Conservation (phyloP, 2,329 filamentous ascomycete genomes). For the Colletotrichum australisinense region DNA sequence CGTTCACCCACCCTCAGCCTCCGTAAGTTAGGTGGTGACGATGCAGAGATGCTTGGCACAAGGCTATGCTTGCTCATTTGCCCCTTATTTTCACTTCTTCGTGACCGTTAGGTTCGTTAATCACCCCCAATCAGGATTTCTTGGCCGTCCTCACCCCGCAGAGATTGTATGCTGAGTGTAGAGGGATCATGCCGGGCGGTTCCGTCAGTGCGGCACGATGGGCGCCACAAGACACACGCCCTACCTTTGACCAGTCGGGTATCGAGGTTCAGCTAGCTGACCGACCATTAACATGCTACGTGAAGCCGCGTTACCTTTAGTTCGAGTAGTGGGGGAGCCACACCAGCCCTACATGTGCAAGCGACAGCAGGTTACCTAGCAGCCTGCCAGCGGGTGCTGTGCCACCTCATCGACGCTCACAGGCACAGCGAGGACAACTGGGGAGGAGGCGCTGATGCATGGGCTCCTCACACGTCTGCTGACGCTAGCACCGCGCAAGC, state of each 20-base stretch:
- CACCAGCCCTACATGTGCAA: conserved; percentile 30
- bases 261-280: background rate
- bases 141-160: conserved; percentile 23
- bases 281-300: conserved; percentile 23
- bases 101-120: background rate
- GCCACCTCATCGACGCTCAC: background rate
- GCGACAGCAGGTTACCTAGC: background rate
- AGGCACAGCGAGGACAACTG: too few species aligned
- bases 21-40: background rate
- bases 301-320: conserved; percentile 13
- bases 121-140: background rate
- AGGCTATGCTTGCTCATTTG: background rate
- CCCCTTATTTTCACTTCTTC: background rate
- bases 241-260: conserved; percentile 23
- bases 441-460: background rate
- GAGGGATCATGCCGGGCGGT: conserved; percentile 24
- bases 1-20: background rate
- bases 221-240: conserved; percentile 3
- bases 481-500: conserved; percentile 30
- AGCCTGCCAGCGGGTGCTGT: background rate
- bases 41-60: background rate
- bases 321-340: conserved; percentile 1
- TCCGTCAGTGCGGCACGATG: conserved; percentile 29
- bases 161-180: conserved; percentile 8
- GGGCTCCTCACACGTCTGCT: background rate